Evolutionary conservation across 495 filamentous ascomycete species (phyloP), one percentile per base, ranked within the genome.

Genomic region (Collariella sp.): DNA sequence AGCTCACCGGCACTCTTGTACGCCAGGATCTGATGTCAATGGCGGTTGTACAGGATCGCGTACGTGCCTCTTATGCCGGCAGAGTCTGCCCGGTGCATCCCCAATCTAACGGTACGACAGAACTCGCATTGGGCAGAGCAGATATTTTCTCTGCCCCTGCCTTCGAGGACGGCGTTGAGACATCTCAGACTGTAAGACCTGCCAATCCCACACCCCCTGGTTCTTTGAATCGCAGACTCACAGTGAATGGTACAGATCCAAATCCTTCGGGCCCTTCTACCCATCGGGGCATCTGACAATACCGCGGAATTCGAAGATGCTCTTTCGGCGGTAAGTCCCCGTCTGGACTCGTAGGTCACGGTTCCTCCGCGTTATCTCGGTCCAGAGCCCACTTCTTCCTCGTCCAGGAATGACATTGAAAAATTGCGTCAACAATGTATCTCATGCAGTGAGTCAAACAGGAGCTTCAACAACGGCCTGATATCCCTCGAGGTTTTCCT

Each of bases 131-230:
- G 78, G 78, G 76, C 78, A 23, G 74, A 81, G 58, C 72, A 77
- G 16, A 78, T 81, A 24, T 81, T 81, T 52, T 77, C 78, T 5
- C 67, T 77, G 5, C 75, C 73, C 1, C 64, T 78, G 40, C 73
- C 76, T 9, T 73, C 74, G 16, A 65, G 75, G 15, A 78, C 76
- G 38, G 69, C 71, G 22, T 60, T 80, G 55, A 76, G 72, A 56
- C 65, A 72, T 56, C 58, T 61, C n/a, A 62, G 34, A 50, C 49
- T 56, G 64, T 70, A 29, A 46, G 60, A 22, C 7, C 2, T 22
- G 15, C 15, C 20, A n/a, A 16, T n/a, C 15, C 22, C 16, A 35
- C 1, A 31, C 7, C n/a, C n/a, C n/a, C n/a, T 29, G 5, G 22
- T 31, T 45, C 22, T 6, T 4, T 12, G 42, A 7, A 18, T 22